Conservation (phyloP, 345 rosid genomes). For the thale cress (Arabidopsis thaliana) region DNA sequence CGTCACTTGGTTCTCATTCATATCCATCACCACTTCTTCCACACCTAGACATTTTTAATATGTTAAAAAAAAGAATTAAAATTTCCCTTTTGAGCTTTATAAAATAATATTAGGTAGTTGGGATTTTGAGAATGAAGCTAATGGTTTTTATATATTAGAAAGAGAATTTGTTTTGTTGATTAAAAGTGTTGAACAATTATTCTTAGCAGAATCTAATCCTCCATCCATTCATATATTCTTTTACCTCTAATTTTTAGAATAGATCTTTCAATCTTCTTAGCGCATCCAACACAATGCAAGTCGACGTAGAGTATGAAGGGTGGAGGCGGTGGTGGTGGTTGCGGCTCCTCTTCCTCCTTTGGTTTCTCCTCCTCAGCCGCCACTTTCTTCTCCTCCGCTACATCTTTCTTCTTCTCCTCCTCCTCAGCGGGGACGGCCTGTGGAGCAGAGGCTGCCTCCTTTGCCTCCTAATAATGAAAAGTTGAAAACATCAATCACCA, state of each 20-base stretch:
- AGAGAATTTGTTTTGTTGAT: background rate
- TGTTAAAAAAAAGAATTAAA: background rate
- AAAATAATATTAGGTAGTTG: slow-evolving; percentile 17
- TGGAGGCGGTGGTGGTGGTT: slow-evolving; percentile 60
- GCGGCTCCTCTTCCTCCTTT: slow-evolving; percentile 47
- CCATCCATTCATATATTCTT: background rate
- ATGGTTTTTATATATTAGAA: background rate
- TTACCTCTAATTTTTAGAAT: slow-evolving; percentile 79
- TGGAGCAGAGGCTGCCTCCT: slow-evolving; percentile 43
- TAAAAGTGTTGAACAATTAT: background rate
- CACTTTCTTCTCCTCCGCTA: slow-evolving; percentile 46
- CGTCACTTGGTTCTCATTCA: slow-evolving; percentile 77
- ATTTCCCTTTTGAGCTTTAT: background rate
- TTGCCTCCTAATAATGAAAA: slow-evolving; percentile 50
- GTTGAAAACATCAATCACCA: background rate
- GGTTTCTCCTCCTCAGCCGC: slow-evolving; percentile 48
- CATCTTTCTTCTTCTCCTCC: slow-evolving; percentile 49
- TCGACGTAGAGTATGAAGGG: slow-evolving; percentile 76
- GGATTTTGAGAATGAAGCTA: slow-evolving; percentile 14
- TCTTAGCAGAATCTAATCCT: slow-evolving; percentile 6
- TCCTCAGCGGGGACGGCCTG: slow-evolving; percentile 41
- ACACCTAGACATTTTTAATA: slow-evolving; percentile 61
- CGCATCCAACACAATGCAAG: slow-evolving; percentile 93
- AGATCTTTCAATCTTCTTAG: slow-evolving; percentile 85
- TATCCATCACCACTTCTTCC: slow-evolving; percentile 71